Conservation (phyloP, 495 filamentous ascomycete genomes). For the Hamigera avellanea region DNA sequence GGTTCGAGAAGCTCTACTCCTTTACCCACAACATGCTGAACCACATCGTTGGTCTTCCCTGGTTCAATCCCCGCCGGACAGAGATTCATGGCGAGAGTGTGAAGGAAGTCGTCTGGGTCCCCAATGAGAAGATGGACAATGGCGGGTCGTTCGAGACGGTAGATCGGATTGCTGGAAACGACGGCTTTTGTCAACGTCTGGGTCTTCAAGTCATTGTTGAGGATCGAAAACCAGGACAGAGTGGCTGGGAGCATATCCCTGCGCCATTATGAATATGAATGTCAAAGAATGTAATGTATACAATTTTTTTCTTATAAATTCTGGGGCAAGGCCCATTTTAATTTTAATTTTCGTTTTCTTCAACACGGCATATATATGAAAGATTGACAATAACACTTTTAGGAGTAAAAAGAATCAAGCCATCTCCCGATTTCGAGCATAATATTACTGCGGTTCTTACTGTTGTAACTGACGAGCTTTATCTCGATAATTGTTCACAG, state of each 20-base stretch:
- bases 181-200: slow-evolving; percentile 46
- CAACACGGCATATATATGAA: too few relatives aligned
- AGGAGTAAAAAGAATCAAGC: too few relatives aligned
- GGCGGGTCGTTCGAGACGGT: slow-evolving; percentile 31
- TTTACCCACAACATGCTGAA: slow-evolving; percentile 44
- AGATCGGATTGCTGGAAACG: slow-evolving; percentile 31
- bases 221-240: slow-evolving; percentile 34
- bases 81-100: slow-evolving; percentile 44
- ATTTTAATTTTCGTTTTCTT: too few relatives aligned
- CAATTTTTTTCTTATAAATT: too few relatives aligned
- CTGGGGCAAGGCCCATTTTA: too few relatives aligned
- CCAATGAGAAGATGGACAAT: slow-evolving; percentile 14
- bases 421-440: too few relatives aligned
- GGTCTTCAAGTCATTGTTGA: slow-evolving; percentile 46
- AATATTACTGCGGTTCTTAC: too few relatives aligned
- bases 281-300: too few relatives aligned
- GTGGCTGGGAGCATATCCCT: slow-evolving; percentile 39
- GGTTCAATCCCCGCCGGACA: slow-evolving; percentile 44
- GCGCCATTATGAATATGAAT: slow-evolving; percentile 5
- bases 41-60: slow-evolving; percentile 39
- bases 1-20: slow-evolving; percentile 48
- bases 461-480: too few relatives aligned
- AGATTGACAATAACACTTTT: too few relatives aligned
- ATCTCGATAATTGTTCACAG: too few relatives aligned
- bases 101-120: slow-evolving; percentile 42